Evolutionary conservation across 768 basidiomycete species (phyloP).

Genomic region (Kwoniella sp.): DNA sequence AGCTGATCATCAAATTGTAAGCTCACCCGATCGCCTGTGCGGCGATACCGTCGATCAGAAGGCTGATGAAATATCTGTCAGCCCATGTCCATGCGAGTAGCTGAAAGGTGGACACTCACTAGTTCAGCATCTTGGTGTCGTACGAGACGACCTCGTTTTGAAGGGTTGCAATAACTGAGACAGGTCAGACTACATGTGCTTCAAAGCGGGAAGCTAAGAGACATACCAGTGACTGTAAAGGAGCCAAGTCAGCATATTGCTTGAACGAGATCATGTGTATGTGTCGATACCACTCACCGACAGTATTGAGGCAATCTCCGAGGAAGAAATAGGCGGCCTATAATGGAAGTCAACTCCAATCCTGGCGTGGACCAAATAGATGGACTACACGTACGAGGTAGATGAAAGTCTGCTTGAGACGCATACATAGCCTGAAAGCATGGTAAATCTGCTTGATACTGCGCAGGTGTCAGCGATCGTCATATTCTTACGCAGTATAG

Average conservation of each 20-base stretch:
- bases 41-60: constrained; percentile 50
- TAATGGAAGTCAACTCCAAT: constrained; percentile 63
- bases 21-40: constrained; percentile 45
- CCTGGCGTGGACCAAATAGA: constrained; percentile 63
- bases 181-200: background rate
- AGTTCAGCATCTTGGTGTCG: constrained; percentile 49
- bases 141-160: constrained; percentile 51
- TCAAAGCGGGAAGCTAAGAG: background rate
- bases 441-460: constrained; percentile 67
- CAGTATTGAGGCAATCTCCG: constrained; percentile 47
- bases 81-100: background rate
- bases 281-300: too few relatives aligned
- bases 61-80: constrained; percentile 21
- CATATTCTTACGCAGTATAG: background rate
- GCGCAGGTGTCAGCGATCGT: background rate
- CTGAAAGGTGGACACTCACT: constrained; percentile 25
- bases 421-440: constrained; percentile 67
- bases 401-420: constrained; percentile 66
- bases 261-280: too few relatives aligned
- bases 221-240: constrained; percentile 31
- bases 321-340: constrained; percentile 58
- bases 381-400: constrained; percentile 60
- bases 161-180: constrained; percentile 44
- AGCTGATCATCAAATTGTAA: too few relatives aligned
- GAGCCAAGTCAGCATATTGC: background rate